Conservation (phyloP, 2,329 filamentous ascomycete species). For the Sphaerulina musiva region DNA sequence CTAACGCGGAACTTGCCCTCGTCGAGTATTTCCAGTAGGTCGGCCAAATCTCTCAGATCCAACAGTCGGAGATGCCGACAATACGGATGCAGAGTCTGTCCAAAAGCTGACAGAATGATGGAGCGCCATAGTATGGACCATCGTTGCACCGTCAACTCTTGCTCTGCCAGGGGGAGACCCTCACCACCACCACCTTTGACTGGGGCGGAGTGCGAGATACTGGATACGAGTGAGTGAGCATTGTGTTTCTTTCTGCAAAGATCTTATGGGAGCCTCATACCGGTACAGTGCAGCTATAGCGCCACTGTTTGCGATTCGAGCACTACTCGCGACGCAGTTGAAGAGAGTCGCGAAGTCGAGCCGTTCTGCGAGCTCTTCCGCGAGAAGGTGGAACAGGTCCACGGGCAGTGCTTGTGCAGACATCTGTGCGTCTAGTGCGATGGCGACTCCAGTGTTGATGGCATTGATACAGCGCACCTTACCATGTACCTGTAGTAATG, state of each 20-base stretch:
- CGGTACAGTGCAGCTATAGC: slow-evolving; percentile 59
- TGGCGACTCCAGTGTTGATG: not conserved
- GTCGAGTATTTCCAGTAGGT: slow-evolving; percentile 58
- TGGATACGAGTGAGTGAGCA: slow-evolving; percentile 19
- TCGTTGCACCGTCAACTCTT: slow-evolving; percentile 46
- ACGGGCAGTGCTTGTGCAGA: slow-evolving; percentile 40
- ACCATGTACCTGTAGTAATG: too few relatives aligned
- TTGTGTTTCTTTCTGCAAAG: not conserved
- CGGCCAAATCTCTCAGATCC: slow-evolving; percentile 55
- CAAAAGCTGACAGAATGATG: slow-evolving; percentile 59
- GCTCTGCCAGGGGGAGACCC: slow-evolving; percentile 36
- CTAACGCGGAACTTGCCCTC: slow-evolving; percentile 54
- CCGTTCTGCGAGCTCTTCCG: slow-evolving; percentile 50
- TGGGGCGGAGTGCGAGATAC: slow-evolving; percentile 41
- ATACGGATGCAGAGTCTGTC: slow-evolving; percentile 60
- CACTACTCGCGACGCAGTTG: slow-evolving; percentile 51
- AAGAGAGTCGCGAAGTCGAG: slow-evolving; percentile 57
- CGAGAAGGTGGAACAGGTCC: slow-evolving; percentile 57
- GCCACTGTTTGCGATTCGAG: slow-evolving; percentile 49
- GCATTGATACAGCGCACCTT: not conserved
- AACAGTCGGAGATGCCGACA: slow-evolving; percentile 60
- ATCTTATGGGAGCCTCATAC: slow-evolving; percentile 36
- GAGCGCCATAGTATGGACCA: slow-evolving; percentile 63
- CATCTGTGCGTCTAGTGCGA: slow-evolving; percentile 2
- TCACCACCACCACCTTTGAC: slow-evolving; percentile 43